Conservation (phyloP, 371 early-diverging fungal genomes). For the Dinochytrium kinnereticum region DNA sequence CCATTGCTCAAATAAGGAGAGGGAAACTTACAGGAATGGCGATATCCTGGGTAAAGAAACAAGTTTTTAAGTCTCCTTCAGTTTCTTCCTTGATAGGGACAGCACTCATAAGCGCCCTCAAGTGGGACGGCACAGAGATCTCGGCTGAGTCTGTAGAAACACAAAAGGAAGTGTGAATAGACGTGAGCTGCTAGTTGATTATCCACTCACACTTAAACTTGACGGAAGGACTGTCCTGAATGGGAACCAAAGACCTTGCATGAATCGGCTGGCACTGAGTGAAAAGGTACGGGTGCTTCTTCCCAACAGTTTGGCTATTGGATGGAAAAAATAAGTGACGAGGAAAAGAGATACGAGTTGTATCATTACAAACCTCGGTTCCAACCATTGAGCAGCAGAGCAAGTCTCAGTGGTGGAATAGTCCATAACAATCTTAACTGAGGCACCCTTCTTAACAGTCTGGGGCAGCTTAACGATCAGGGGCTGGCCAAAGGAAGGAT, state of each 20-base stretch:
- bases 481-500: conserved; percentile 20
- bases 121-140: conserved; percentile 72
- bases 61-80: conserved; percentile 32
- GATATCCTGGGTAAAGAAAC: conserved; percentile 49
- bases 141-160: conserved; percentile 77
- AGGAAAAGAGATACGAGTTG: not conserved
- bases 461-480: conserved; percentile 65
- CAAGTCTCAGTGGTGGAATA: conserved; percentile 84
- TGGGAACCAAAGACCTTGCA: conserved; percentile 87
- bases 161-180: too few relatives aligned
- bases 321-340: not conserved
- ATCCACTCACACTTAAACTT: conserved; percentile 75
- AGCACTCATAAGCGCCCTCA: conserved; percentile 63
- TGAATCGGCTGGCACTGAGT: conserved; percentile 96
- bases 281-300: conserved; percentile 92
- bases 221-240: conserved; percentile 89
- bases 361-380: conserved; percentile 67
- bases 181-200: too few relatives aligned
- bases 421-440: conserved; percentile 63
- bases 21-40: conserved; percentile 43
- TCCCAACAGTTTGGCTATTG: conserved; percentile 85
- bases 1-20: not conserved
- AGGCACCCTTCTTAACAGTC: conserved; percentile 22
- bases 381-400: conserved; percentile 90
- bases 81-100: conserved; percentile 37